Base-by-base conservation (phyloP, 2,329 filamentous ascomycete genomes). In the Phaeomoniella chlamydospora region DNA sequence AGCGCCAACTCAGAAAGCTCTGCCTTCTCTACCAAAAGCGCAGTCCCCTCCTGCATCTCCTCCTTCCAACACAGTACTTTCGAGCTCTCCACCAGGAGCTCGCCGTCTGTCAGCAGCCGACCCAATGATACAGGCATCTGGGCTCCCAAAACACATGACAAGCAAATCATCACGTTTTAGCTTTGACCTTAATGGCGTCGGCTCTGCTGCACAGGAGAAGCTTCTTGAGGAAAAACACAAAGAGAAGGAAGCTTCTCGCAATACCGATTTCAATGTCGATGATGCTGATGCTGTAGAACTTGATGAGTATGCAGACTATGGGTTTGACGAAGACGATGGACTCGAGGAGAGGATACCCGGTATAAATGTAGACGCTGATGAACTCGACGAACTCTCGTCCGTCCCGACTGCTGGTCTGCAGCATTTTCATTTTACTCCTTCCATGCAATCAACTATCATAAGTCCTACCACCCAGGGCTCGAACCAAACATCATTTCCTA, bases 81-180 rank as follows among this genome's bases (percentile, higher is more conserved):
- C 32, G 14, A 18, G 5, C 6, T 18, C 32, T 18, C 32, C n/a
- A 9, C 22, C 22, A 9, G 50, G 36, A 44, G 51, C 26, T 43
- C 49, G 10, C 49, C 48, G 29, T 46, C 48, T 30, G 45, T 49
- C 18, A 43, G 31, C 39, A 10, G 34, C 40, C n/a, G 44, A 45
- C 18, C 15, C 35, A 3, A 31, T 32, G 3, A 39, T 35, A n/a
- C 34, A 39, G 15, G 26, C 39, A 13, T 22, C 54, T 3, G 55
- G 55, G 4, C 41, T 65, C 22, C 64, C 64, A 2, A 62, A 56
- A 39, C 64, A 65, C 44, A 51, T 66, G 37, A 64, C 57, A 38
- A 77, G 72, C 46, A 72, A 68, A 49, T 69, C 73, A 1, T 77
- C 72, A 2, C 60, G 74, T 6, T 79, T 79, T 48, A 78, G 74